Conservation (phyloP, 179 eudicot genomes). For the Beta lomatogona region DNA sequence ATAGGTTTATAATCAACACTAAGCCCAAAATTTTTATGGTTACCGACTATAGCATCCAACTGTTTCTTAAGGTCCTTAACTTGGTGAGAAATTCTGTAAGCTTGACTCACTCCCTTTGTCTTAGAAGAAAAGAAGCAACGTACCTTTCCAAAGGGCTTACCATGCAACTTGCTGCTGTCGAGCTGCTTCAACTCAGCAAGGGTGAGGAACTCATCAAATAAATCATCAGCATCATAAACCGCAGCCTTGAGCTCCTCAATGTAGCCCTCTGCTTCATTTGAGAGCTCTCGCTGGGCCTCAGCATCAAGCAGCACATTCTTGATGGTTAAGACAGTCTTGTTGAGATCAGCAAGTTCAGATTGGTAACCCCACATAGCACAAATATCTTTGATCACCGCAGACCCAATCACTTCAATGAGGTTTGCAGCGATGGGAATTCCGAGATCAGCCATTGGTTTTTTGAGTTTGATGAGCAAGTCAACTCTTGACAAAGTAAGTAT, state of each 20-base stretch:
- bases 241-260: not conserved
- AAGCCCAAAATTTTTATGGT: too few relatives aligned
- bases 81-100: not conserved
- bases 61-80: not conserved
- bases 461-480: not conserved
- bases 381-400: not conserved
- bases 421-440: not conserved
- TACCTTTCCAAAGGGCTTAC: not conserved
- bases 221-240: not conserved
- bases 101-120: not conserved
- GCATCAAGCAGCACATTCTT: not conserved
- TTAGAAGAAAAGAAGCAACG: not conserved
- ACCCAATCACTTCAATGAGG: not conserved
- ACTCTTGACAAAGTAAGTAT: too few relatives aligned
- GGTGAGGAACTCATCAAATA: not conserved
- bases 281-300: not conserved
- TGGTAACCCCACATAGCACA: not conserved
- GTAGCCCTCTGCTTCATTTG: not conserved
- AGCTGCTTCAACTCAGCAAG: not conserved
- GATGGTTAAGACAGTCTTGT: not conserved
- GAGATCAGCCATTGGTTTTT: not conserved
- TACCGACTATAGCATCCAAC: not conserved
- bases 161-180: not conserved
- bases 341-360: not conserved
- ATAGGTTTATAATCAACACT: too few relatives aligned